Evolutionary conservation across 148 eudicot genomes (phyloP).

Genomic region (Hydrangea macrophylla): DNA sequence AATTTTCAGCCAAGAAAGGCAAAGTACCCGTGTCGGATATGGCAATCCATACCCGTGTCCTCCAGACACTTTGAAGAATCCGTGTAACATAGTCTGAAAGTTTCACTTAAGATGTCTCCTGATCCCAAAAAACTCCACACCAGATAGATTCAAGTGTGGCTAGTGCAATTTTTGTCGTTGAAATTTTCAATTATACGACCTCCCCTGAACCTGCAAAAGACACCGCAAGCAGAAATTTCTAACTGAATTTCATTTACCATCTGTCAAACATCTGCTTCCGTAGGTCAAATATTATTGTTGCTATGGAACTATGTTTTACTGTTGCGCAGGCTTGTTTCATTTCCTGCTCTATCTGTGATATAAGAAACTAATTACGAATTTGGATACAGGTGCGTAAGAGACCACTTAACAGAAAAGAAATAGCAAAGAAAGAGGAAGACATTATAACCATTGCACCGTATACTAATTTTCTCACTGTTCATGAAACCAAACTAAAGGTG

Average conservation of each 20-base stretch:
- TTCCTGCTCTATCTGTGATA: neutral
- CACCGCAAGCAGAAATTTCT: neutral
- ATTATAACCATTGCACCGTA: slow-evolving; percentile 57
- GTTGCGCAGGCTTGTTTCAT: neutral
- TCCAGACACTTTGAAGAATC: too few relatives aligned
- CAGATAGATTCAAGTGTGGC: neutral
- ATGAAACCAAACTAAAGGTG: slow-evolving; percentile 78
- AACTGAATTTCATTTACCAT: neutral
- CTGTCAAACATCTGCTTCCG: neutral
- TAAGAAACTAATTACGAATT: slow-evolving; percentile 9
- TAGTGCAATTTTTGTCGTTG: neutral
- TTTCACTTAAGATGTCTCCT: too few relatives aligned
- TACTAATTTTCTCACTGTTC: slow-evolving; percentile 60
- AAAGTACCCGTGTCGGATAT: too few relatives aligned
- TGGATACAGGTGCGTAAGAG: slow-evolving; percentile 73
- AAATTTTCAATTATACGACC: neutral
- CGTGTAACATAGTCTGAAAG: too few relatives aligned
- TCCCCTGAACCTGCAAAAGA: neutral
- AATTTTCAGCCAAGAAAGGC: too few relatives aligned
- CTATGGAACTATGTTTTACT: neutral
- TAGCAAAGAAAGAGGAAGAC: slow-evolving; percentile 67
- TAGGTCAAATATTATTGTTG: neutral
- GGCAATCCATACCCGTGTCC: too few relatives aligned
- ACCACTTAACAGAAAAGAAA: slow-evolving; percentile 76
- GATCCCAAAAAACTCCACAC: too few relatives aligned